A percentile compares a stretch with the other conserved stretches of the same genome.
phyloP scores from a whole-genome alignment of 2,329 filamentous ascomycete genomes.

The Dactylellina leptospora region DNA sequence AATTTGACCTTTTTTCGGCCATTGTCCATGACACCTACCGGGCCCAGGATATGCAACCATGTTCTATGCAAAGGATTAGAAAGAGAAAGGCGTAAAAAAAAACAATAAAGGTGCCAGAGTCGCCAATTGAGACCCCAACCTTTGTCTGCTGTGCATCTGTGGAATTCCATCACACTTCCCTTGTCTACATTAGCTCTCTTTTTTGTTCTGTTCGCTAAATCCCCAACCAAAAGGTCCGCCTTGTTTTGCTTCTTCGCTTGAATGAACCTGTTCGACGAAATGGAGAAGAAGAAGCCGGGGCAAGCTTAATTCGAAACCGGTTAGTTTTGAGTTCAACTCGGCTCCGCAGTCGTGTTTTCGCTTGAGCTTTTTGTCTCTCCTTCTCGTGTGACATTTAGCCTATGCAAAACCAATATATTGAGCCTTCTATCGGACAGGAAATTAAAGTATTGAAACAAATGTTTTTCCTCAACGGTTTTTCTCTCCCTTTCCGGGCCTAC shows the following conservation, averaged over 20 bases:
- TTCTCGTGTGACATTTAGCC: slow-evolving; percentile 26
- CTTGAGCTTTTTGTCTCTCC: slow-evolving; percentile 2
- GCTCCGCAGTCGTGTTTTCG: slow-evolving; percentile 1
- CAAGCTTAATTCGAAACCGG: not conserved
- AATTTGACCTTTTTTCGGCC: slow-evolving; percentile 25
- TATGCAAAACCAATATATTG: slow-evolving; percentile 2
- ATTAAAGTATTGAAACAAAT: too few relatives aligned
- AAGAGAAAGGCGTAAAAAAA: not conserved
- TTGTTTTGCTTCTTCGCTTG: slow-evolving; percentile 52
- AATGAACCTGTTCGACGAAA: slow-evolving; percentile 3
- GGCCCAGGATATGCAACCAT: not conserved
- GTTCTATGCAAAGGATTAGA: not conserved
- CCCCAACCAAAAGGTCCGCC: slow-evolving; percentile 42
- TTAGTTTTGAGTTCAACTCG: not conserved
- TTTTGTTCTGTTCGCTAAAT: slow-evolving; percentile 15
- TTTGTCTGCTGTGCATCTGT: not conserved
- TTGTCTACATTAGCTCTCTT: not conserved
- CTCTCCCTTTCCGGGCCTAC: not conserved
- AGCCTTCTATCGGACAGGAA: not conserved
- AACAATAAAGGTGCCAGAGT: not conserved
- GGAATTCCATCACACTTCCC: too few relatives aligned
- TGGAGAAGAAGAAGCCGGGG: not conserved
- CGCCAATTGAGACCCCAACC: not conserved
- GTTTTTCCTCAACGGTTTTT: not conserved
- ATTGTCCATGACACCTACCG: slow-evolving; percentile 18